These are phyloP conservation scores for Thelonectria olida DNA, from an alignment of 2,329 filamentous ascomycete genomes.

Conservation along the genomic window DNA sequence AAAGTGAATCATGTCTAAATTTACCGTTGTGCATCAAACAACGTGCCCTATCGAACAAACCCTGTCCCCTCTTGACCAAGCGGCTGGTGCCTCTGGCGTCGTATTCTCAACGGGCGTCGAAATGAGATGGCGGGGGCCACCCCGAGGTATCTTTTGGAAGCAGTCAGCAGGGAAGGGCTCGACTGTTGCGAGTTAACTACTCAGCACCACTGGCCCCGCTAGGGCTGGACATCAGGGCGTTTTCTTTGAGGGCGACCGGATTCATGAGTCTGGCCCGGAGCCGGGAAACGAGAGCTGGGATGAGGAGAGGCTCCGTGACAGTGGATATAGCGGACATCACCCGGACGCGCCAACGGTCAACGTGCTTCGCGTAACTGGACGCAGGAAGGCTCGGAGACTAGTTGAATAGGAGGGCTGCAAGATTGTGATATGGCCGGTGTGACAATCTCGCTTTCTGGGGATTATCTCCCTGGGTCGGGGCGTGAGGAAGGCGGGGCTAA, in stretches of 20 bases:
- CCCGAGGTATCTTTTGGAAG: conserved; percentile 24
- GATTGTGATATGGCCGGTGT: conserved; percentile 7
- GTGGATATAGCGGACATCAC: conserved; percentile 28
- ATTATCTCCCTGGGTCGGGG: not conserved
- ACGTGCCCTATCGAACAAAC: conserved; percentile 30
- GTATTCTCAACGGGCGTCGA: conserved; percentile 30
- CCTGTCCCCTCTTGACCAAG: conserved; percentile 37
- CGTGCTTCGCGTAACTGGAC: conserved; percentile 2
- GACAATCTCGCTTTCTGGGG: conserved; percentile 22
- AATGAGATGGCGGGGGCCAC: conserved; percentile 24
- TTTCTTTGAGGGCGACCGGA: not conserved
- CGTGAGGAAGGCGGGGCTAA: conserved; percentile 23
- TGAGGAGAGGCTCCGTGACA: conserved; percentile 19
- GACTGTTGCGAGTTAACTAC: conserved; percentile 26
- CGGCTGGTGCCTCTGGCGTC: conserved; percentile 35
- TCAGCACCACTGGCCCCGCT: conserved; percentile 29
- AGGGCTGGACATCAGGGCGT: conserved; percentile 32
- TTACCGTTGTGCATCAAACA: conserved; percentile 34
- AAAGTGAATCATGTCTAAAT: conserved; percentile 36
- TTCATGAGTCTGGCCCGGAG: conserved; percentile 1
- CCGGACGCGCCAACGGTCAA: conserved; percentile 25
- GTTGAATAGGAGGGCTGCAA: not conserved
- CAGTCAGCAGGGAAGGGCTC: conserved; percentile 24
- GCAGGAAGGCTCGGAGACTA: conserved; percentile 2
- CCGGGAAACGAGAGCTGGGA: conserved; percentile 15